These are phyloP conservation scores for Castanea mollissima DNA, from an alignment of 306 rosid genomes.

Conservation along the genomic window DNA sequence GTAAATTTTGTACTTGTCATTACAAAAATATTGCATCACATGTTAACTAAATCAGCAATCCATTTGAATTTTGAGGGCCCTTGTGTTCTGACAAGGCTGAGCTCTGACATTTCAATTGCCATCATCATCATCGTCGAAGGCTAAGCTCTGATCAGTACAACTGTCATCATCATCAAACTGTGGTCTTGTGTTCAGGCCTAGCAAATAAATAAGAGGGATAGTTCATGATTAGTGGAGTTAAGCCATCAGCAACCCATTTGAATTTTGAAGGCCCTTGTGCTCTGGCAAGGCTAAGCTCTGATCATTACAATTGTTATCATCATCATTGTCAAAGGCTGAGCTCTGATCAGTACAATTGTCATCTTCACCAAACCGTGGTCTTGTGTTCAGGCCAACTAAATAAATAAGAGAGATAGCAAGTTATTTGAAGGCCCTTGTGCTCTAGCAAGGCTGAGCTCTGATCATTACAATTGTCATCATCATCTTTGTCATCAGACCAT, in stretches of 20 bases:
- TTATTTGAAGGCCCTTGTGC: too few species aligned
- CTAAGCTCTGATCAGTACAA: too few species aligned
- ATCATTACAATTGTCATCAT: conserved; percentile 10
- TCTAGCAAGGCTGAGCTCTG: background rate
- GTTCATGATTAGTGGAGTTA: background rate
- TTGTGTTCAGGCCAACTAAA: background rate
- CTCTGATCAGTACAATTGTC: too few species aligned
- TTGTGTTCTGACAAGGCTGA: background rate
- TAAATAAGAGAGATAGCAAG: background rate
- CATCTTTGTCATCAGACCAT: conserved; percentile 9
- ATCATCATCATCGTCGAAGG: too few species aligned
- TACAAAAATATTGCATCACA: background rate
- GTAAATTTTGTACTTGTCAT: background rate
- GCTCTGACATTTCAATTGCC: too few species aligned
- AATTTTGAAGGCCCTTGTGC: background rate
- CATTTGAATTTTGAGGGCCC: background rate
- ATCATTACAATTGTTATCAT: background rate
- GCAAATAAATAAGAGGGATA: background rate
- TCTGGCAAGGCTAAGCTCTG: background rate
- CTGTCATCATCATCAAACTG: too few species aligned
- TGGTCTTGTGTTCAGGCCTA: background rate
- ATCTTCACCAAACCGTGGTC: too few species aligned
- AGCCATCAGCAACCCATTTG: background rate
- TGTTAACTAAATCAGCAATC: background rate
- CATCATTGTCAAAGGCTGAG: too few species aligned